Percentiles rank a stretch among this genome's conserved stretches.
phyloP scores from a whole-genome alignment of 2,329 filamentous ascomycete species.

The Alternaria ethzedia region DNA sequence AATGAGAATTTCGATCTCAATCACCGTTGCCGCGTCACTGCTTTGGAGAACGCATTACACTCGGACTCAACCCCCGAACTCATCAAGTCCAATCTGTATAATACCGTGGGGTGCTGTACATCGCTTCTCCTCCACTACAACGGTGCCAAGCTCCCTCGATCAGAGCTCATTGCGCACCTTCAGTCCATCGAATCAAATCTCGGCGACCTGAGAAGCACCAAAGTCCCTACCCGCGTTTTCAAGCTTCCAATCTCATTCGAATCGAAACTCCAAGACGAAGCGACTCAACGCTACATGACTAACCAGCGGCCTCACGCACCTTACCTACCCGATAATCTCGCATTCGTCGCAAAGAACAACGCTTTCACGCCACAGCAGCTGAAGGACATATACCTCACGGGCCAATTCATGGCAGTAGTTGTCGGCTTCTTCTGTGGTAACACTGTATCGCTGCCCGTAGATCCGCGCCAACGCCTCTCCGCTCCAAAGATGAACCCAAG shows the following conservation, averaged over 20 bases:
- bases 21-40: constrained; percentile 62
- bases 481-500: constrained; percentile 65
- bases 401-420: constrained; percentile 59
- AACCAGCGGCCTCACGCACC: constrained; percentile 67
- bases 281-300: constrained; percentile 65
- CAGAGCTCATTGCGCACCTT: constrained; percentile 47
- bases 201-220: constrained; percentile 50
- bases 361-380: constrained; percentile 58
- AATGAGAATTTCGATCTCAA: constrained; percentile 63
- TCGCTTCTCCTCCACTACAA: constrained; percentile 53
- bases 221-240: constrained; percentile 53
- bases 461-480: constrained; percentile 61
- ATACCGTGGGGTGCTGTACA: constrained; percentile 60
- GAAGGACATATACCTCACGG: constrained; percentile 58
- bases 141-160: constrained; percentile 45
- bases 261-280: constrained; percentile 55
- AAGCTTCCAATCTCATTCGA: constrained; percentile 53
- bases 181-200: constrained; percentile 51
- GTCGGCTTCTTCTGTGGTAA: constrained; percentile 64
- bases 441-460: constrained; percentile 59
- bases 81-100: constrained; percentile 53
- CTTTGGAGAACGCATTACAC: constrained; percentile 57
- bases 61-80: constrained; percentile 48
- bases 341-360: constrained; percentile 64
- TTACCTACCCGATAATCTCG: constrained; percentile 67